phyloP scores from a whole-genome alignment of 2,329 filamentous ascomycete genomes.

The Claviceps capensis region DNA sequence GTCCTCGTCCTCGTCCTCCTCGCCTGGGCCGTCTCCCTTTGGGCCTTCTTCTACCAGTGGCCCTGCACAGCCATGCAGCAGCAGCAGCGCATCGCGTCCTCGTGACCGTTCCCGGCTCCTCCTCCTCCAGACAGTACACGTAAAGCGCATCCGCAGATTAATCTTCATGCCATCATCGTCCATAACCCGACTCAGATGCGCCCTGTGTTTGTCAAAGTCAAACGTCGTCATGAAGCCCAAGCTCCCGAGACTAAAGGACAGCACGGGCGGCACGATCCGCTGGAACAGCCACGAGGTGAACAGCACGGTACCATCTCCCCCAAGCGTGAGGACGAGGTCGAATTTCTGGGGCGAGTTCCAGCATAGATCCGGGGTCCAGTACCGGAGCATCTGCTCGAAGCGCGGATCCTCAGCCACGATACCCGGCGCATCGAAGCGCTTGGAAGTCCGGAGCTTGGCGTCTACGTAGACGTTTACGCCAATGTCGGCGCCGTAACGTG shows the following conservation, averaged over 20 bases:
- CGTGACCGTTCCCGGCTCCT: constrained; percentile 89
- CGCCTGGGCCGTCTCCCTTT: too few species aligned
- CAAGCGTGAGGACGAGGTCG: constrained; percentile 80
- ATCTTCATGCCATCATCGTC: constrained; percentile 92
- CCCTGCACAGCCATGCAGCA: too few species aligned
- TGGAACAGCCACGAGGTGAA: constrained; percentile 92
- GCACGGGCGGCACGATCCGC: constrained; percentile 69
- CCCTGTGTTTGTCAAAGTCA: constrained; percentile 75
- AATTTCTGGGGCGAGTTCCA: constrained; percentile 91
- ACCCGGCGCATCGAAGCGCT: constrained; percentile 67
- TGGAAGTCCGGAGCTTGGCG: constrained; percentile 76
- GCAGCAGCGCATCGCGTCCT: too few species aligned
- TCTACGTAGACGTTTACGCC: constrained; percentile 98
- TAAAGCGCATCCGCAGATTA: constrained; percentile 96
- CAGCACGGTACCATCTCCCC: constrained; percentile 75
- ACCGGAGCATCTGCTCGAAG: constrained; percentile 74
- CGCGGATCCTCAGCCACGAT: constrained; percentile 61
- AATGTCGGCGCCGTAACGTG: constrained; percentile 77
- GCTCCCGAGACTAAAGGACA: constrained; percentile 74
- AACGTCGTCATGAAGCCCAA: constrained; percentile 84
- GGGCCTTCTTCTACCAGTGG: too few species aligned
- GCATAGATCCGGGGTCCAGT: constrained; percentile 94
- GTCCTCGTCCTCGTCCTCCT: too few species aligned
- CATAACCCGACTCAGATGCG: constrained; percentile 81
- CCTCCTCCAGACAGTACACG: constrained; percentile 85